These are phyloP conservation scores for Davidsoniella neocaledoniae DNA, from an alignment of 2,329 filamentous ascomycete genomes.

Conservation along the genomic window DNA sequence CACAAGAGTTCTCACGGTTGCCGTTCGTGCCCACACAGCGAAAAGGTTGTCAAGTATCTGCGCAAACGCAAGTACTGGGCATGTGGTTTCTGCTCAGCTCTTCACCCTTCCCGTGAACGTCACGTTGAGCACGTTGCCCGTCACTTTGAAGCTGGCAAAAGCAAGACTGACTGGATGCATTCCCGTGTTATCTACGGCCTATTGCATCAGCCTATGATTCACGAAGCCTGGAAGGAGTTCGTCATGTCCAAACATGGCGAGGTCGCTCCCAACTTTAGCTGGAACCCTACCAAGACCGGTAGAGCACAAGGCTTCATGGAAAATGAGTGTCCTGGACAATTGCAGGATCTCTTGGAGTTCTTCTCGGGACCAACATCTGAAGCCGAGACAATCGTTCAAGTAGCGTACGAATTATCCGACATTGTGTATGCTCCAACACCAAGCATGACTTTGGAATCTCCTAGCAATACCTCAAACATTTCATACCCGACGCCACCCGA, in stretches of 20 bases:
- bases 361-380: conserved; percentile 42
- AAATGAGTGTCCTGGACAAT: conserved; percentile 43
- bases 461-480: conserved; percentile 15
- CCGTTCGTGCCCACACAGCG: conserved; percentile 47
- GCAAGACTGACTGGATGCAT: conserved; percentile 51
- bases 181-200: conserved; percentile 51
- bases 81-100: conserved; percentile 49
- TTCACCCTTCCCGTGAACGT: conserved; percentile 46
- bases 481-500: conserved; percentile 16
- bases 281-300: conserved; percentile 40
- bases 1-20: conserved; percentile 49
- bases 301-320: conserved; percentile 41
- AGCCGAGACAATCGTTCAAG: conserved; percentile 37
- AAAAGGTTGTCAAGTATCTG: conserved; percentile 45
- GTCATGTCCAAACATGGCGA: conserved; percentile 37
- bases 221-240: conserved; percentile 43
- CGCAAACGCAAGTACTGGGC: conserved; percentile 51
- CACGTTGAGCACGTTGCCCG: conserved; percentile 51
- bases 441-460: conserved; percentile 15
- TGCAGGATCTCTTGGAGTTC: conserved; percentile 49
- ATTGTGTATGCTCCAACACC: conserved; percentile 22
- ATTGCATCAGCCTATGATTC: conserved; percentile 46
- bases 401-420: conserved; percentile 41
- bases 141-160: conserved; percentile 48
- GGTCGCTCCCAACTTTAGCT: conserved; percentile 43